These are phyloP conservation scores for Hypoxylon sp. DNA, from an alignment of 2,329 filamentous ascomycete genomes.

Conservation along the genomic window DNA sequence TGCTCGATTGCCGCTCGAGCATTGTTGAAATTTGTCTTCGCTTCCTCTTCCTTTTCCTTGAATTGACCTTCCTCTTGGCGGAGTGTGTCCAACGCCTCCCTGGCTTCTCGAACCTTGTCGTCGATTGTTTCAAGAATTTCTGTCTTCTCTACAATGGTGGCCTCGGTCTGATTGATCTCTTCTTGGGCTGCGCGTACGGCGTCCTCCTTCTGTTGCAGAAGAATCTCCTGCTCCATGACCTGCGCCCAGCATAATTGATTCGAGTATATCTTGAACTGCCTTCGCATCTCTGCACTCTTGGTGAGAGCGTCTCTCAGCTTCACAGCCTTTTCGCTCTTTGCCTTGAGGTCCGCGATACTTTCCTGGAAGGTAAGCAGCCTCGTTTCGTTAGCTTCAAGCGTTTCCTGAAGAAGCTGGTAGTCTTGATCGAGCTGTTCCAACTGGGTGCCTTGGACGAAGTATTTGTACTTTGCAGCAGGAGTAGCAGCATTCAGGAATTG, in stretches of 20 bases:
- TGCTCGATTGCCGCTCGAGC: slow-evolving; percentile 67
- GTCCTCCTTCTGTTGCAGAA: slow-evolving; percentile 55
- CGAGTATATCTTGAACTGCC: slow-evolving; percentile 69
- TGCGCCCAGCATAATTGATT: slow-evolving; percentile 88
- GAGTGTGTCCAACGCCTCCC: slow-evolving; percentile 58
- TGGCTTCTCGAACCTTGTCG: slow-evolving; percentile 58
- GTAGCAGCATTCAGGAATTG: slow-evolving; percentile 91
- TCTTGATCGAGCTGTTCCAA: slow-evolving; percentile 92
- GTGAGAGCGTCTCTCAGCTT: slow-evolving; percentile 74
- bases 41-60: slow-evolving; percentile 61
- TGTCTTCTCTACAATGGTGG: slow-evolving; percentile 61
- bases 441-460: slow-evolving; percentile 95
- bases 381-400: slow-evolving; percentile 77
- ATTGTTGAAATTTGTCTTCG: slow-evolving; percentile 66
- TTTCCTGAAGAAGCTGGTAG: slow-evolving; percentile 86
- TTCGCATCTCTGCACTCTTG: slow-evolving; percentile 74
- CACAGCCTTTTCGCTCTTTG: slow-evolving; percentile 71
- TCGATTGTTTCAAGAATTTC: slow-evolving; percentile 62
- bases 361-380: slow-evolving; percentile 72
- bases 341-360: slow-evolving; percentile 73
- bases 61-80: slow-evolving; percentile 62
- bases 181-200: slow-evolving; percentile 51
- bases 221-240: slow-evolving; percentile 79
- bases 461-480: slow-evolving; percentile 90
- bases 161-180: slow-evolving; percentile 55